A percentile compares a stretch with the other conserved stretches of the same genome.
phyloP scores from a whole-genome alignment of 2,329 filamentous ascomycete genomes.

The Exophiala xenobiotica region DNA sequence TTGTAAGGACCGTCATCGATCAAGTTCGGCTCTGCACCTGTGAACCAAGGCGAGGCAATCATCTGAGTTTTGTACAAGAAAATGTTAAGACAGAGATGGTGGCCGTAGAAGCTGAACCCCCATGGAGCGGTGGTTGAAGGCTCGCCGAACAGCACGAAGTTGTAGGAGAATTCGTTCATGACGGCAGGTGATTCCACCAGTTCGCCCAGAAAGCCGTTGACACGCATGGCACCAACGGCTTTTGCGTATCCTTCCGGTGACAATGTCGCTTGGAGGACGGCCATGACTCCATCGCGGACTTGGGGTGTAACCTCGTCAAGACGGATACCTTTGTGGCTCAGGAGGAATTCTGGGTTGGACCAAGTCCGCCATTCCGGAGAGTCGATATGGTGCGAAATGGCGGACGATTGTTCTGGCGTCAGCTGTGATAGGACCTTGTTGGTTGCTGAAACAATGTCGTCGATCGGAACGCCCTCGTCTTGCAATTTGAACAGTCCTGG shows the following conservation, averaged over 20 bases:
- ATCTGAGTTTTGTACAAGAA: slow-evolving; percentile 67
- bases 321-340: slow-evolving; percentile 67
- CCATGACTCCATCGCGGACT: slow-evolving; percentile 53
- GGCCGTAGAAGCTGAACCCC: slow-evolving; percentile 75
- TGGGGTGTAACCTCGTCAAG: slow-evolving; percentile 60
- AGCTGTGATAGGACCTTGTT: slow-evolving; percentile 50
- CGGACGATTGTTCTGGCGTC: slow-evolving; percentile 49
- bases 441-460: slow-evolving; percentile 55
- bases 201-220: slow-evolving; percentile 73
- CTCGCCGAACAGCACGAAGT: slow-evolving; percentile 68
- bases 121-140: slow-evolving; percentile 61
- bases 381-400: slow-evolving; percentile 62
- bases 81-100: slow-evolving; percentile 72
- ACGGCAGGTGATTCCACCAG: slow-evolving; percentile 61
- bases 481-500: slow-evolving; percentile 57
- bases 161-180: slow-evolving; percentile 75
- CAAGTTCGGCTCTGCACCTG: slow-evolving; percentile 74
- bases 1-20: slow-evolving; percentile 64
- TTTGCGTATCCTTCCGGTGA: slow-evolving; percentile 71
- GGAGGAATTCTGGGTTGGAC: slow-evolving; percentile 71
- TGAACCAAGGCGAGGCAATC: slow-evolving; percentile 72
- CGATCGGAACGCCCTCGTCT: slow-evolving; percentile 64
- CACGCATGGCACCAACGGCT: slow-evolving; percentile 66
- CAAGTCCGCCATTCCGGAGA: slow-evolving; percentile 70
- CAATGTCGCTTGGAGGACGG: slow-evolving; percentile 58